Evolutionary conservation across 2,329 filamentous ascomycete genomes (phyloP), one percentile per base, ranked within the genome.

Genomic region (Colletotrichum truncatum): DNA sequence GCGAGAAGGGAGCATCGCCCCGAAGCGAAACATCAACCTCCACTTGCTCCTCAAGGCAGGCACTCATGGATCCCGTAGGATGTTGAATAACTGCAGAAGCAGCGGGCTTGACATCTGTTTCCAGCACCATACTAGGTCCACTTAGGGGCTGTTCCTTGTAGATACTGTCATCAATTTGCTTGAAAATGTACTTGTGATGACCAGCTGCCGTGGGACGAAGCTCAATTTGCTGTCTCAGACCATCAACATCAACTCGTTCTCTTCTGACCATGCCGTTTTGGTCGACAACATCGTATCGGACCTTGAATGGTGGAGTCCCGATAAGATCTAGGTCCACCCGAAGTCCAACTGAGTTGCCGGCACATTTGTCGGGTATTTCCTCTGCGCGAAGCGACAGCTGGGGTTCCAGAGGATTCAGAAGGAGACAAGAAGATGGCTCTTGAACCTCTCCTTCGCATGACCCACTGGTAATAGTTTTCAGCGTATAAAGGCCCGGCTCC

Each of bases 331-430:
- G 81, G 73, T 96, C 92, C 41, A 99, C 93, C 10, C 91, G 88
- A 58, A 99, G 85, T 39, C 96, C 96, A 67, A 99, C 93, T 0
- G 96, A 93, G 73, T 94, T 97, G 49, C 94, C 94, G 34, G 94
- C 95, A 76, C 96, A 99, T 75, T 97, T 97, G 77, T 99, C 96
- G 55, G 93, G 92, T 43, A 99, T 94, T 67, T 94, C 91, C 71
- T 97, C 92, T 6, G 89, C 85, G 30, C 86, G 86, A 52, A 99
- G 82, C 4, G 87, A 84, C 63, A 99, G 77, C 59, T 91, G 88
- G 9, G 96, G 96, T 78, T 97, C 91, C 0, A 96, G 90, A 5
- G 96, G 96, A 70, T 98, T 99, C 69, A 97, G 85, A 57, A 99
- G 82, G 64, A 97, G 84, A 76, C 95, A 98, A n/a, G 94, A 96